phyloP scores from a whole-genome alignment of 768 basidiomycete species.

The Auricularia sp. region DNA sequence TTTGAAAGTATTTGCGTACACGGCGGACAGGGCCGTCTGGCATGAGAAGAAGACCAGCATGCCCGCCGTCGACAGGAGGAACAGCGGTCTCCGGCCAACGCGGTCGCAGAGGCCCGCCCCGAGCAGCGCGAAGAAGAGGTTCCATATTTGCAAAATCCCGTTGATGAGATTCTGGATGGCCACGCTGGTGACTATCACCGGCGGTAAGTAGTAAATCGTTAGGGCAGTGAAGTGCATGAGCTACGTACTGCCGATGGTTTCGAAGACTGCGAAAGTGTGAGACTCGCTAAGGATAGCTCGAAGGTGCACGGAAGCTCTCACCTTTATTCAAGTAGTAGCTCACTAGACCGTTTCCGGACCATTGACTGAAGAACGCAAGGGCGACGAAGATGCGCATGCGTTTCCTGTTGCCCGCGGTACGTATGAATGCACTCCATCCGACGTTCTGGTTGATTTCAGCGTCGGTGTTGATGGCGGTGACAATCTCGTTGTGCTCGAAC shows the following conservation, averaged over 20 bases:
- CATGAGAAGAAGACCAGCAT: constrained; percentile 21
- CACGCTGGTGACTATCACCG: constrained; percentile 14
- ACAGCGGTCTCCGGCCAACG: constrained; percentile 59
- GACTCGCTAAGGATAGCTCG: too few relatives aligned
- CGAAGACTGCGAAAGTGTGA: too few relatives aligned
- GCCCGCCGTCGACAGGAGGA: constrained; percentile 25
- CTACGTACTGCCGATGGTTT: too few relatives aligned
- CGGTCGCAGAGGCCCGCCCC: constrained; percentile 55
- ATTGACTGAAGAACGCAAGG: constrained; percentile 63
- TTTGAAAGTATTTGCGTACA: constrained; percentile 40
- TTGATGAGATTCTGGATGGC: constrained; percentile 63
- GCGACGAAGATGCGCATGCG: constrained; percentile 59
- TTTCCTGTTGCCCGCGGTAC: constrained; percentile 55
- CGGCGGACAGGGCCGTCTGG: constrained; percentile 54
- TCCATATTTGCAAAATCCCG: constrained; percentile 78
- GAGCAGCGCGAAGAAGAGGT: constrained; percentile 48
- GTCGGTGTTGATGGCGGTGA: constrained; percentile 55
- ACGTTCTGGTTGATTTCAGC: constrained; percentile 40
- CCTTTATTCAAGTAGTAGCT: constrained; percentile 39
- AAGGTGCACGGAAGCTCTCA: too few relatives aligned
- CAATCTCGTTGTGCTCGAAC: constrained; percentile 33
- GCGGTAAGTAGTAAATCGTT: too few relatives aligned
- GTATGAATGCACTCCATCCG: constrained; percentile 42
- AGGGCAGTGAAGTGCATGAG: too few relatives aligned
- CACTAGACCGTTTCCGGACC: constrained; percentile 55